Percentiles rank a stretch among this genome's conserved stretches.
Conservation (phyloP, 768 basidiomycete genomes). For the Mycena latifolia region DNA sequence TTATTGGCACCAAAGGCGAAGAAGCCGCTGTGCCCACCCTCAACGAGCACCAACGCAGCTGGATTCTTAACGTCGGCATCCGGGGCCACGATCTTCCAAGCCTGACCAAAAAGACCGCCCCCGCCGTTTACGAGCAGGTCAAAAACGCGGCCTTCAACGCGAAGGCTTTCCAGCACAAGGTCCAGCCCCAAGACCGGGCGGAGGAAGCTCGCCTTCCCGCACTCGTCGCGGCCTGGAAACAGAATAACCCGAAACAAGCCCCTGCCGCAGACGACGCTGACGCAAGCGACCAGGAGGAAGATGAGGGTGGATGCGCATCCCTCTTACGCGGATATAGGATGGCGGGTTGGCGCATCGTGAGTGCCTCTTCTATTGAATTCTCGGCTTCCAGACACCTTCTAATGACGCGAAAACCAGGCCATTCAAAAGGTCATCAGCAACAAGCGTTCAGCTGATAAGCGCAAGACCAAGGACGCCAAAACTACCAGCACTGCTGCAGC, state of each 20-base stretch:
- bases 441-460: constrained; percentile 14
- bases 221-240: constrained; percentile 10
- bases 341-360: constrained; percentile 14
- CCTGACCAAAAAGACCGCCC: neutral
- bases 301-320: neutral
- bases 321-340: constrained; percentile 15
- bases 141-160: constrained; percentile 13
- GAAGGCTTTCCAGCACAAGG: constrained; percentile 26
- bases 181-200: constrained; percentile 5
- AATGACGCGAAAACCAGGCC: constrained; percentile 3
- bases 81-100: neutral
- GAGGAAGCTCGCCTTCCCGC: constrained; percentile 9
- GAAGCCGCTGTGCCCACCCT: constrained; percentile 12
- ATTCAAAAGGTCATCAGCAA: constrained; percentile 30
- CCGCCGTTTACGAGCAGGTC: neutral
- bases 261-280: neutral
- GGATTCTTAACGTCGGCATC: constrained; percentile 9
- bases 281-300: constrained; percentile 7
- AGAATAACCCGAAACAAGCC: neutral
- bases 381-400: neutral
- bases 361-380: neutral
- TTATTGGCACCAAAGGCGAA: neutral
- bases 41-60: constrained; percentile 23
- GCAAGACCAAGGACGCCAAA: neutral
- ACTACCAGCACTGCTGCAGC: neutral